Conservation (phyloP, 2,329 filamentous ascomycete genomes). For the Claviceps spartinae region DNA sequence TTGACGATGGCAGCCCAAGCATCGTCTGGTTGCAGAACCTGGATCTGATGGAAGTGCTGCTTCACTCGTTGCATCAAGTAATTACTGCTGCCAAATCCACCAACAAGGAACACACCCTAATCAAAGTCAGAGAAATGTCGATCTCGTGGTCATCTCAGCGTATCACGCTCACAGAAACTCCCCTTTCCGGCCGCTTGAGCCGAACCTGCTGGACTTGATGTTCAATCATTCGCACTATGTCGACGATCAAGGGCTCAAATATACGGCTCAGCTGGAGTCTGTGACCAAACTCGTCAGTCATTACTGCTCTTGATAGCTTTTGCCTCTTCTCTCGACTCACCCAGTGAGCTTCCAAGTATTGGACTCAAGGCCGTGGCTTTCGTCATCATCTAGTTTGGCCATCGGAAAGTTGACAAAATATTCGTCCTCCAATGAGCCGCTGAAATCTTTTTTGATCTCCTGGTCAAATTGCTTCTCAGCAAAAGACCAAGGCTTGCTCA, state of each 20-base stretch:
- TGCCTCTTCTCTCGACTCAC: constrained; percentile 2
- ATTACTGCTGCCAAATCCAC: constrained; percentile 3
- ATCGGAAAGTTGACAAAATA: constrained; percentile 11
- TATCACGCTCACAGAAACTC: not conserved
- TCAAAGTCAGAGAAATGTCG: not conserved
- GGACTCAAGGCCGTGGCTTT: constrained; percentile 2
- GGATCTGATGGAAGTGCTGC: not conserved
- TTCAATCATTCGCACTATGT: constrained; percentile 9
- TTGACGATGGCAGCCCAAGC: constrained; percentile 4
- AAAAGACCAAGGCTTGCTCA: constrained; percentile 5
- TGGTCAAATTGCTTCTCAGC: constrained; percentile 9
- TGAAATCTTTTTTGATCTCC: constrained; percentile 11
- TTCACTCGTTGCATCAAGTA: not conserved
- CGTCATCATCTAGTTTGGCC: constrained; percentile 9
- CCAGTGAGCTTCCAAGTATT: constrained; percentile 11
- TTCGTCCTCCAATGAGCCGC: constrained; percentile 5
- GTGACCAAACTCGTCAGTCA: not conserved
- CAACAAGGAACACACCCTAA: constrained; percentile 4
- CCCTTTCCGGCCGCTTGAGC: not conserved
- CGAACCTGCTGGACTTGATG: constrained; percentile 8
- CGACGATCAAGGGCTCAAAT: constrained; percentile 11
- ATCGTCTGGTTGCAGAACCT: constrained; percentile 1
- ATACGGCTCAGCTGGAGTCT: constrained; percentile 3
- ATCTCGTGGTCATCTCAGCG: not conserved
- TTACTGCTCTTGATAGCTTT: not conserved